phyloP scores from a whole-genome alignment of 2,329 filamentous ascomycete species.

The Bipolaris oryzae region DNA sequence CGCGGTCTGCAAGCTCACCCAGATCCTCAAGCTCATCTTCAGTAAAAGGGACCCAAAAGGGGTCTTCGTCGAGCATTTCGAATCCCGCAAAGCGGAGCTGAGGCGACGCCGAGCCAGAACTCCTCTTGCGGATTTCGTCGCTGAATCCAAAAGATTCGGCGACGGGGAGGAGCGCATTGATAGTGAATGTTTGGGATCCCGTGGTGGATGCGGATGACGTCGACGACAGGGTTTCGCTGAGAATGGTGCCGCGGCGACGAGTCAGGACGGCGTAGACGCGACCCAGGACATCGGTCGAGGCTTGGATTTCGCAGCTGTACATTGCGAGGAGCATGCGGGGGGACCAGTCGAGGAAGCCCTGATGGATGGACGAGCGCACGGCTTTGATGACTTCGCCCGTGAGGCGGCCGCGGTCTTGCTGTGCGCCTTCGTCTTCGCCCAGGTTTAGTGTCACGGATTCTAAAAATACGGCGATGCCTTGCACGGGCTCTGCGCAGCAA shows the following conservation, averaged over 20 bases:
- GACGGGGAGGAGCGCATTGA: constrained; percentile 84
- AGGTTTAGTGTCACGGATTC: constrained; percentile 74
- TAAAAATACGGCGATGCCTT: constrained; percentile 89
- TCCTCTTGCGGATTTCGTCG: constrained; percentile 95
- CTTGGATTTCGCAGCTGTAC: constrained; percentile 98
- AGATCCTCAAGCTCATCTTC: constrained; percentile 97
- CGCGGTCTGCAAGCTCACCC: constrained; percentile 88
- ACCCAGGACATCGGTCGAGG: constrained; percentile 91
- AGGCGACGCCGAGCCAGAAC: constrained; percentile 85
- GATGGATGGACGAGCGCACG: constrained; percentile 79
- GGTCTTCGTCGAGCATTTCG: constrained; percentile 91
- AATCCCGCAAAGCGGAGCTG: constrained; percentile 94
- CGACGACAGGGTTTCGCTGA: constrained; percentile 90
- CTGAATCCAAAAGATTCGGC: constrained; percentile 95
- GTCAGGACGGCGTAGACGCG: constrained; percentile 98
- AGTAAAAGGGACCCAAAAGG: constrained; percentile 96
- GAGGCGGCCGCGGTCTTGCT: constrained; percentile 73
- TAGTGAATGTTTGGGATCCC: constrained; percentile 95
- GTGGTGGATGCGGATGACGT: constrained; percentile 93
- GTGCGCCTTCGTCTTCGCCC: constrained; percentile 58
- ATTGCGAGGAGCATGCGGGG: constrained; percentile 94
- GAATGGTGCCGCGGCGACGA: constrained; percentile 83
- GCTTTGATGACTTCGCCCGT: constrained; percentile 94
- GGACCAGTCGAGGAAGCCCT: constrained; percentile 93
- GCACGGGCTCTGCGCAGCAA: constrained; percentile 88